Base-by-base conservation (phyloP, 1,284 basidiomycete species). In the Caloboletus firmus region DNA sequence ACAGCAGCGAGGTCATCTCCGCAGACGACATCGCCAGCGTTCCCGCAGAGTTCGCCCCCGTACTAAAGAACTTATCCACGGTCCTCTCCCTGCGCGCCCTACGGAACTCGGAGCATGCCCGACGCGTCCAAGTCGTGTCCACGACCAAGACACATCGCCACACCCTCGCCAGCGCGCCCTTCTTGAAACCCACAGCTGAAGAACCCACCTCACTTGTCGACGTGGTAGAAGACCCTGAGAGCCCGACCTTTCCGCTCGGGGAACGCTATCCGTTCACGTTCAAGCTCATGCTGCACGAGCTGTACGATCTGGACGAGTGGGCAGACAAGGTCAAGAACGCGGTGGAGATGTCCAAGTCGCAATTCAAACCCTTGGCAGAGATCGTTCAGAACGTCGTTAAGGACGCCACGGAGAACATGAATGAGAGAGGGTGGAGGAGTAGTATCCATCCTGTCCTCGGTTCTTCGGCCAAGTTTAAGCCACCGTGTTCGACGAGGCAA, bases 221-320 rank as follows among this genome's bases (percentile, higher is more conserved):
- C 24, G 9, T 22, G 20, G 20, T 30, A 7, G 56, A 51, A 43
- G 67, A 72, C 10, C 46, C 45, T 13, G 67, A 68, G 36, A 70
- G 59, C 2, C 67, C 69, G 4, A 70, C 70, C 37, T 83, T 82
- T 54, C 78, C 79, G 4, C 60, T 77, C 5, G 72, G 61, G 2
- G 73, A 72, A 55, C 70, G 71, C 20, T 82, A 78, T 62, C 74
- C 75, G 17, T 86, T 86, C 72, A 85, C 81, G 28, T 87, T 85
- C 74, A 80, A 79, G 61, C 72, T 82, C 62, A 81, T 84, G 79
- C 64, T 85, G 51, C 81, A 87, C 71, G 80, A 83, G 63, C 72
- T 85, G 11, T 85, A 85, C 67, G 74, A 79, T 53, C 67, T 79
- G 54, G 78, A 79, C n/a, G 83, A 84, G 49, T 87, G 84, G 80